Evolutionary conservation across 1,139 yeast genomes (phyloP).

Genomic region (Lodderomyces theae): DNA sequence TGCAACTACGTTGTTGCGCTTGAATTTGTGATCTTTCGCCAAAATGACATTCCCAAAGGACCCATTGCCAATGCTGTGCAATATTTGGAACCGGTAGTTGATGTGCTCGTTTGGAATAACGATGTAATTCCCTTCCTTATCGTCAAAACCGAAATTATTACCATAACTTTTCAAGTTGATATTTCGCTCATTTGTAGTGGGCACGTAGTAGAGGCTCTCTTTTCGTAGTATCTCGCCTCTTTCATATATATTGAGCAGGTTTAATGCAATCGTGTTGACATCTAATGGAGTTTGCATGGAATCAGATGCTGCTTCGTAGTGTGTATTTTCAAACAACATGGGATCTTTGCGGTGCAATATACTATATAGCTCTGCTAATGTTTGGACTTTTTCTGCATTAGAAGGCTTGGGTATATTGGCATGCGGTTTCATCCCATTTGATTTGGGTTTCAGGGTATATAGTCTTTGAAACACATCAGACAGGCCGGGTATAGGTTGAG

Average conservation of each 20-base stretch:
- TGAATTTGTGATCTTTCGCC: slow-evolving; percentile 62
- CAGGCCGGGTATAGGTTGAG: slow-evolving; percentile 10
- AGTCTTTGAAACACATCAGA: slow-evolving; percentile 14
- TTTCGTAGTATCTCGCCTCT: slow-evolving; percentile 49
- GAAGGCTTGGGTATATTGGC: slow-evolving; percentile 1
- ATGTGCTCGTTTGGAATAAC: slow-evolving; percentile 66
- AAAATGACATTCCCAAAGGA: slow-evolving; percentile 80
- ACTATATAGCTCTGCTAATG: slow-evolving; percentile 20
- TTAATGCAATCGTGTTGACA: slow-evolving; percentile 10
- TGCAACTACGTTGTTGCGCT: slow-evolving; percentile 51
- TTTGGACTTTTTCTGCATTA: slow-evolving; percentile 15
- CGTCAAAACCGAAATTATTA: slow-evolving; percentile 73
- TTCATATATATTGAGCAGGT: slow-evolving; percentile 45
- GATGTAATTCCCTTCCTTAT: slow-evolving; percentile 60
- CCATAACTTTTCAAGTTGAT: slow-evolving; percentile 46
- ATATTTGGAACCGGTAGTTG: slow-evolving; percentile 68
- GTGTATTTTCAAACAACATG: slow-evolving; percentile 14
- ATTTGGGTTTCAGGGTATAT: slow-evolving; percentile 8
- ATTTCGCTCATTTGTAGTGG: slow-evolving; percentile 17
- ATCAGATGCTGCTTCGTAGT: neutral
- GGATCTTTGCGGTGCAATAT: slow-evolving; percentile 24
- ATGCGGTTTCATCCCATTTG: slow-evolving; percentile 2
- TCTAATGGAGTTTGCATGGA: slow-evolving; percentile 4
- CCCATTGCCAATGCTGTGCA: slow-evolving; percentile 66
- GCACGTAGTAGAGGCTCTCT: slow-evolving; percentile 40